phyloP scores from a whole-genome alignment of 805 yeast species.

The Saturnispora mendoncae region DNA sequence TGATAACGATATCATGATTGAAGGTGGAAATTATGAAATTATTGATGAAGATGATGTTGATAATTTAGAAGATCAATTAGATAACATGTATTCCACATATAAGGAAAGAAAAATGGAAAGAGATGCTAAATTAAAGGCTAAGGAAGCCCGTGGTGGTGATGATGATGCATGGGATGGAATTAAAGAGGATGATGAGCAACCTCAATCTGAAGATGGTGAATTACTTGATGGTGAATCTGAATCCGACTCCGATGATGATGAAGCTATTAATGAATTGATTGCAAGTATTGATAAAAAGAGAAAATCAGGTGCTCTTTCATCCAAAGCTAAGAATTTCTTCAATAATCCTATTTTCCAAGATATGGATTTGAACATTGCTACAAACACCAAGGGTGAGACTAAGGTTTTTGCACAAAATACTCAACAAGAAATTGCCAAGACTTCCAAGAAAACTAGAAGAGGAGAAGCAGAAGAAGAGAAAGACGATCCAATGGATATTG shows the following conservation, averaged over 20 bases:
- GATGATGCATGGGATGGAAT: constrained; percentile 74
- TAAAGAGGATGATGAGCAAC: constrained; percentile 35
- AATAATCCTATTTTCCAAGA: constrained; percentile 46
- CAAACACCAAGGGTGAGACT: constrained; percentile 10
- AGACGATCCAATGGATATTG: constrained; percentile 16
- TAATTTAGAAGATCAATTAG: constrained; percentile 72
- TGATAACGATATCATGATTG: constrained; percentile 39
- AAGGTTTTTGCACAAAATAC: constrained; percentile 11
- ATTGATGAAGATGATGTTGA: constrained; percentile 46
- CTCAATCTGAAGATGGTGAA: constrained; percentile 23
- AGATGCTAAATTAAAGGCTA: constrained; percentile 62
- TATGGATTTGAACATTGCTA: constrained; percentile 31
- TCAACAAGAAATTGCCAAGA: constrained; percentile 4
- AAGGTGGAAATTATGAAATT: constrained; percentile 13
- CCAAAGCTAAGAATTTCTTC: constrained; percentile 36
- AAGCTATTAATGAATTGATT: constrained; percentile 51
- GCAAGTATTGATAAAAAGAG: constrained; percentile 41
- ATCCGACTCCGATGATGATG: constrained; percentile 62
- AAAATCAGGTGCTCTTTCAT: constrained; percentile 35
- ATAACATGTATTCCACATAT: constrained; percentile 68
- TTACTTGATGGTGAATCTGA: constrained; percentile 37
- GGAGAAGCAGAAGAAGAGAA: constrained; percentile 12
- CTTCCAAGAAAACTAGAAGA: constrained; percentile 14
- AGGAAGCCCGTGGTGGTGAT: constrained; percentile 63
- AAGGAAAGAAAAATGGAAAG: constrained; percentile 59